A percentile compares a stretch with the other conserved stretches of the same genome.
phyloP scores from a whole-genome alignment of 148 eudicot genomes.

The Chenopodium quinoa region DNA sequence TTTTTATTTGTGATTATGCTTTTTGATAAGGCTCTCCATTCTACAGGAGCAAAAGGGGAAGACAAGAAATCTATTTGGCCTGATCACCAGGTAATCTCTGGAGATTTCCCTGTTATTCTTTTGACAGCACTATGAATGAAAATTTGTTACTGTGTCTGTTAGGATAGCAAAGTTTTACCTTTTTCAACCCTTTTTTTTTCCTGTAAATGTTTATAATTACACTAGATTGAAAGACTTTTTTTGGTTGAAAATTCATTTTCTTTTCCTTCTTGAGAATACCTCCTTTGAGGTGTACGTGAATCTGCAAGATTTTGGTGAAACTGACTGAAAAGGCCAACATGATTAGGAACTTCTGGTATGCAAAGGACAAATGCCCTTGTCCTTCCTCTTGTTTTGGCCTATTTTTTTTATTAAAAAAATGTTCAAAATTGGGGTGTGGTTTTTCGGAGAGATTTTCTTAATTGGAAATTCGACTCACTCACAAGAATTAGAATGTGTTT shows the following conservation, averaged over 20 bases:
- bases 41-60: constrained; percentile 5
- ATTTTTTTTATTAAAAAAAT: no score
- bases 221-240: no score
- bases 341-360: not conserved
- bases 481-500: no score
- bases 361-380: not conserved
- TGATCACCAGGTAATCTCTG: constrained; percentile 15
- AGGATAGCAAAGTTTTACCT: not conserved
- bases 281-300: not conserved
- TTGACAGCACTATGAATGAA: constrained; percentile 15
- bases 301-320: not conserved
- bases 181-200: not conserved
- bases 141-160: not conserved
- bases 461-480: no score
- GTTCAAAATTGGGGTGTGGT: not conserved
- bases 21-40: constrained; percentile 18
- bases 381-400: constrained; percentile 3
- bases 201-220: not conserved
- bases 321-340: not conserved
- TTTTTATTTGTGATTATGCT: constrained; percentile 12
- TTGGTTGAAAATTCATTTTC: no score
- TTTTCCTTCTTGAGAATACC: not conserved
- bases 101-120: constrained; percentile 22
- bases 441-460: no score
- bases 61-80: constrained; percentile 20